Conservation (phyloP, 2,329 filamentous ascomycete species). For the Paramyrothecium sp. region DNA sequence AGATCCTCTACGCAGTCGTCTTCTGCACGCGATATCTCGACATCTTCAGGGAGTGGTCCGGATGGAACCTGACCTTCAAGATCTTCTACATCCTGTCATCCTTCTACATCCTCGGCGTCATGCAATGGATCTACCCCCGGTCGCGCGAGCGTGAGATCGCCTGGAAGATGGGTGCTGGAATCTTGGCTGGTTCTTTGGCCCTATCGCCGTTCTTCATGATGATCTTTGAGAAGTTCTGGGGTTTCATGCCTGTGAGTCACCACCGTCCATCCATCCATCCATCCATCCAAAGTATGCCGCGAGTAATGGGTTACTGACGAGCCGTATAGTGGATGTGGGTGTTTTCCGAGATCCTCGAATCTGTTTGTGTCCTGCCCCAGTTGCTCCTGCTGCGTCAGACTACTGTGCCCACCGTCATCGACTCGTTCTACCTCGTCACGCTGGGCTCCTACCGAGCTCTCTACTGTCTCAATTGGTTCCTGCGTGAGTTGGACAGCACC, state of each 20-base stretch:
- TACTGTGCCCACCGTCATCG: constrained; percentile 92
- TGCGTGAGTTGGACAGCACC: constrained; percentile 59
- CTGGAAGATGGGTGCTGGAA: constrained; percentile 83
- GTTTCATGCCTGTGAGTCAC: constrained; percentile 48
- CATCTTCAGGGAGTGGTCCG: constrained; percentile 58
- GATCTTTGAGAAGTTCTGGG: constrained; percentile 58
- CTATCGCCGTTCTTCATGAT: constrained; percentile 71
- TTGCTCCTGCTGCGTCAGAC: constrained; percentile 90
- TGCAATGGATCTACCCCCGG: constrained; percentile 82
- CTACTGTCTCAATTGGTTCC: constrained; percentile 91
- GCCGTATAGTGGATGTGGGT: constrained; percentile 71
- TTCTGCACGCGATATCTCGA: constrained; percentile 88
- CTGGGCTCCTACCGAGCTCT: constrained; percentile 85
- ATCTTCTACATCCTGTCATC: constrained; percentile 83
- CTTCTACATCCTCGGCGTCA: constrained; percentile 81
- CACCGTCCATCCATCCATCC: neutral
- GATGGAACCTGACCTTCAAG: constrained; percentile 82
- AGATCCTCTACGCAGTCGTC: constrained; percentile 81
- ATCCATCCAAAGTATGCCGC: neutral
- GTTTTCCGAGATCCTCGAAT: constrained; percentile 91
- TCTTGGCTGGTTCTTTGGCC: constrained; percentile 62
- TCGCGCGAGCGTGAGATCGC: constrained; percentile 88
- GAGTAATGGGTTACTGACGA: constrained; percentile 10
- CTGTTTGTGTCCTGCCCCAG: constrained; percentile 85
- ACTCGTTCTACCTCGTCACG: constrained; percentile 90